Conservation (phyloP, 345 rosid species). For the Camelina laxa region DNA sequence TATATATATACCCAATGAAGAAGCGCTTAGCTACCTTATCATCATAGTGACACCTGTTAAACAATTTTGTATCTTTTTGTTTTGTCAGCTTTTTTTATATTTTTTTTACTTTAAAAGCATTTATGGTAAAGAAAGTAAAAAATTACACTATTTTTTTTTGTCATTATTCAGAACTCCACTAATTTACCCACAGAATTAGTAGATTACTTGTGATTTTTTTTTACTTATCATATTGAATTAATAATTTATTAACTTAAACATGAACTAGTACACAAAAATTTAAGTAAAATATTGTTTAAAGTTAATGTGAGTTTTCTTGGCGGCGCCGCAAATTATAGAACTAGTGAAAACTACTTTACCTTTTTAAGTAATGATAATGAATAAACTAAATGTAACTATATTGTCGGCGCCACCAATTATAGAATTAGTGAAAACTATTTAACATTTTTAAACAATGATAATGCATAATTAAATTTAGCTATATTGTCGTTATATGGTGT, state of each 20-base stretch:
- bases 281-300: neutral
- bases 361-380: no score
- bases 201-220: neutral
- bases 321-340: neutral
- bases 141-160: neutral
- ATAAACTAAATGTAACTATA: neutral
- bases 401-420: neutral
- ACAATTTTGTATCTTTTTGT: no score
- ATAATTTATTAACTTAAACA: neutral
- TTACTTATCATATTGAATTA: no score
- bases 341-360: neutral
- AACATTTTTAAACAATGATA: no score
- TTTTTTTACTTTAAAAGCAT: no score
- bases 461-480: neutral
- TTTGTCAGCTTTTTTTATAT: no score
- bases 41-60: no score
- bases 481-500: neutral
- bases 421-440: neutral
- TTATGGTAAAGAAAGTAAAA: neutral
- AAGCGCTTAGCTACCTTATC: no score
- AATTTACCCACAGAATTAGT: neutral
- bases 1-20: no score
- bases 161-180: neutral
- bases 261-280: neutral
- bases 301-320: neutral